Percentiles rank a stretch among this genome's conserved stretches.
Conservation (phyloP, 75 land plant species). For the Cupressus sempervirens region DNA sequence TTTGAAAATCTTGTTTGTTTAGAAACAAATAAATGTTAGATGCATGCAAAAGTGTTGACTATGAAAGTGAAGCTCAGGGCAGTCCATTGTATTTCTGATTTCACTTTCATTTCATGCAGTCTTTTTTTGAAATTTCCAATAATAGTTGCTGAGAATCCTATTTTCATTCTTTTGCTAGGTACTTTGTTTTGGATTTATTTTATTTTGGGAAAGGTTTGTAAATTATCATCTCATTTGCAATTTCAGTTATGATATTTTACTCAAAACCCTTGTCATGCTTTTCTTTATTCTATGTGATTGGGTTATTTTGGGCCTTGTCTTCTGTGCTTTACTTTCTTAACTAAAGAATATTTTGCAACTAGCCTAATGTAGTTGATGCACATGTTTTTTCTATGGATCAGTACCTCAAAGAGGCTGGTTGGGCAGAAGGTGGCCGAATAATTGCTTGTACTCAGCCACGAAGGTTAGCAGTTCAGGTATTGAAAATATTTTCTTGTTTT, state of each 20-base stretch:
- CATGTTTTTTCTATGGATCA: slow-evolving; percentile 15
- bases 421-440: slow-evolving; percentile 90
- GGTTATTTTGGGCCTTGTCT: background rate
- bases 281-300: background rate
- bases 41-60: background rate
- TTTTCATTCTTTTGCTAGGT: background rate
- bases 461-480: slow-evolving; percentile 88
- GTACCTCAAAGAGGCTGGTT: slow-evolving; percentile 86
- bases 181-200: background rate
- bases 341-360: background rate
- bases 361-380: background rate
- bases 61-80: background rate
- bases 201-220: background rate
- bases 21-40: background rate
- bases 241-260: background rate
- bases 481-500: background rate
- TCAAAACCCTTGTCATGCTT: background rate
- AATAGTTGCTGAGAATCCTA: background rate
- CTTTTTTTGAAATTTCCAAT: background rate
- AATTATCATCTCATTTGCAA: background rate
- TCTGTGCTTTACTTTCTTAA: background rate
- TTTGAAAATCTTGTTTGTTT: background rate
- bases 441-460: slow-evolving; percentile 97
- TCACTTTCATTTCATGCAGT: background rate
- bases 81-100: background rate